Conservation (phyloP, 2,329 filamentous ascomycete species). For the Domatiomyces globalis region DNA sequence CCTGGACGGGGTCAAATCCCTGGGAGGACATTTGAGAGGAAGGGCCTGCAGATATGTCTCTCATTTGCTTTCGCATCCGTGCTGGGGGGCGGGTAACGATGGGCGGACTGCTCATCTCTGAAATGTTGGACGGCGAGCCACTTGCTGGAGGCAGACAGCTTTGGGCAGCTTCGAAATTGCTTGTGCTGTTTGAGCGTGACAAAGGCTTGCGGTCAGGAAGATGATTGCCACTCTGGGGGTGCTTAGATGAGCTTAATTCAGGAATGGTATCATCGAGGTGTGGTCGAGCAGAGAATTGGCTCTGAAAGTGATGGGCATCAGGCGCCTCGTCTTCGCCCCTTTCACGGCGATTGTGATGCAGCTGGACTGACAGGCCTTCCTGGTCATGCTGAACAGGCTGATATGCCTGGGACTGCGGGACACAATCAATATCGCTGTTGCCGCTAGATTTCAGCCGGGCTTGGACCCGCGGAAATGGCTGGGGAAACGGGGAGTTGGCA, state of each 20-base stretch:
- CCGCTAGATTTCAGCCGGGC: constrained; percentile 2
- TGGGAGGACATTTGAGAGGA: constrained; percentile 3
- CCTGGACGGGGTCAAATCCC: neutral
- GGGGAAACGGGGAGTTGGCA: constrained; percentile 14
- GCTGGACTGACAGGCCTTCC: neutral
- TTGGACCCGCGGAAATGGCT: constrained; percentile 1
- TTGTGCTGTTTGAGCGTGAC: neutral
- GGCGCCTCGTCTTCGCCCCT: neutral
- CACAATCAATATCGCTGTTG: constrained; percentile 9
- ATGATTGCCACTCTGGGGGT: neutral
- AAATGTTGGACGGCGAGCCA: neutral
- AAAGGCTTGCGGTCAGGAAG: neutral
- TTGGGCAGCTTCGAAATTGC: constrained; percentile 12
- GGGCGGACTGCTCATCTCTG: constrained; percentile 8
- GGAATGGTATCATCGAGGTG: neutral
- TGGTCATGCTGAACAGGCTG: neutral
- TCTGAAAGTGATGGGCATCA: neutral
- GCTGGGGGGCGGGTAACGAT: constrained; percentile 7
- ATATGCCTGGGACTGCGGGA: constrained; percentile 12
- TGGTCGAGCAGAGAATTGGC: neutral
- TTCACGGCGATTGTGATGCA: neutral
- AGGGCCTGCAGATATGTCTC: constrained; percentile 10
- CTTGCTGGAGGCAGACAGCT: constrained; percentile 5
- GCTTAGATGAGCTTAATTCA: neutral
- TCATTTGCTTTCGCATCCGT: constrained; percentile 10